These are phyloP conservation scores for Polytrichum formosum DNA, from an alignment of 225 moss, liverwort and hornwort species.

Conservation along the genomic window DNA sequence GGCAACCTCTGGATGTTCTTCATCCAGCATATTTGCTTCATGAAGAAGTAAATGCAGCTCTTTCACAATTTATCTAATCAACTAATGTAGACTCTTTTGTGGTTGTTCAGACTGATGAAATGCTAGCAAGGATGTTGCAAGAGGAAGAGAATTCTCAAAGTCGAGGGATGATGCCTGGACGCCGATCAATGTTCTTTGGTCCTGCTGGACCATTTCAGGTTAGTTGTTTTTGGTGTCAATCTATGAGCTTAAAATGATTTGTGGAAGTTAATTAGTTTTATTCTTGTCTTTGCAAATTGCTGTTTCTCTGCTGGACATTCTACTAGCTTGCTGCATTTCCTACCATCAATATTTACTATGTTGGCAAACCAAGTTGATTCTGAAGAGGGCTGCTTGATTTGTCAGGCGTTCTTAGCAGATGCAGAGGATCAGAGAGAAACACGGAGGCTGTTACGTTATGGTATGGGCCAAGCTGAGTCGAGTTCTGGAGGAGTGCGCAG, in stretches of 20 bases:
- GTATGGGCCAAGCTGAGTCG: conserved; percentile 35
- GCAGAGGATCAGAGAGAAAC: conserved; percentile 47
- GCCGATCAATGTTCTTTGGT: conserved; percentile 28
- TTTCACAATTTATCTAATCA: too few relatives aligned
- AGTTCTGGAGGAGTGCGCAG: conserved; percentile 44
- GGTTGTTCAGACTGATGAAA: conserved; percentile 57
- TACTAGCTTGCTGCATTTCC: background rate
- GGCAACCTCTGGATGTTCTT: too few relatives aligned
- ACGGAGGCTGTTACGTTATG: conserved; percentile 42
- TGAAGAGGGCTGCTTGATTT: background rate
- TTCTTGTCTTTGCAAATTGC: too few relatives aligned
- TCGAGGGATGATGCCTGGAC: conserved; percentile 35
- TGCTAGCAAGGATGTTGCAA: conserved; percentile 66
- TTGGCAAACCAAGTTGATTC: background rate
- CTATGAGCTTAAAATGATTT: too few relatives aligned
- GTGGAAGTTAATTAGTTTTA: too few relatives aligned
- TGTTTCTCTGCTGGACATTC: background rate
- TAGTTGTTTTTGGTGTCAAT: conserved; percentile 7
- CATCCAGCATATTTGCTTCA: too few relatives aligned
- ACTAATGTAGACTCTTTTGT: conserved; percentile 2
- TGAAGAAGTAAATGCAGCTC: too few relatives aligned
- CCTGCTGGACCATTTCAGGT: conserved; percentile 40
- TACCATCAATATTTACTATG: background rate
- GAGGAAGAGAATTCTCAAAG: conserved; percentile 61
- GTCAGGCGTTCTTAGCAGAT: conserved; percentile 50